These are phyloP conservation scores for Kickxella alabastrina DNA, from an alignment of 192 early-diverging fungal genomes.

Conservation along the genomic window DNA sequence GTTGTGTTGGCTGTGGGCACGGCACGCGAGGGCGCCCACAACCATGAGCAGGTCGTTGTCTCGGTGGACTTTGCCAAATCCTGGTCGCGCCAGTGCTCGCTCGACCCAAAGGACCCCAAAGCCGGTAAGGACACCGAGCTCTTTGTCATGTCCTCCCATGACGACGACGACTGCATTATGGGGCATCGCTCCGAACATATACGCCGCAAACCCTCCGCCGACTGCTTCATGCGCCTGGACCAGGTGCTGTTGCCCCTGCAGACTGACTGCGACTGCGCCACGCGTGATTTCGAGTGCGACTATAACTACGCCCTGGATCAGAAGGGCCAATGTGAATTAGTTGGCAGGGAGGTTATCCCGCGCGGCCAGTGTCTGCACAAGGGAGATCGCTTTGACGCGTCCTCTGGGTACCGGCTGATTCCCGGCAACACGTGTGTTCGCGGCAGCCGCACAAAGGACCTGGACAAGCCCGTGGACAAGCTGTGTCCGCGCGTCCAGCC, in stretches of 20 bases:
- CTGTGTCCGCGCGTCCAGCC: constrained; percentile 47
- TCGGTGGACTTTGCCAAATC: constrained; percentile 69
- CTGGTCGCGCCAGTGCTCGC: constrained; percentile 63
- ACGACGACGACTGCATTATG: constrained; percentile 76
- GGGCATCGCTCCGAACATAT: constrained; percentile 69
- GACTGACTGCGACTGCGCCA: constrained; percentile 70
- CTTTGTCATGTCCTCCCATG: constrained; percentile 29
- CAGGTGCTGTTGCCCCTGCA: constrained; percentile 56
- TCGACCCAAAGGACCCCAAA: constrained; percentile 55
- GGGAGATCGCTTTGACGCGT: constrained; percentile 66
- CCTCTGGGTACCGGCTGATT: constrained; percentile 76
- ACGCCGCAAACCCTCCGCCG: constrained; percentile 69
- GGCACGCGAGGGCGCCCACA: constrained; percentile 16
- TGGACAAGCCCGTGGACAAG: constrained; percentile 59
- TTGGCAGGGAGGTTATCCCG: constrained; percentile 56
- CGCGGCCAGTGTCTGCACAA: constrained; percentile 59
- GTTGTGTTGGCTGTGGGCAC: constrained; percentile 64
- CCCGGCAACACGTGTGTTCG: constrained; percentile 77
- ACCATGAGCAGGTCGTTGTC: constrained; percentile 48
- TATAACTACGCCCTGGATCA: constrained; percentile 64
- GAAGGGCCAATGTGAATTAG: constrained; percentile 58
- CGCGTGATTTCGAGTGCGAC: constrained; percentile 92
- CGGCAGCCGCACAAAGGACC: constrained; percentile 30
- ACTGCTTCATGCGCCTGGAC: constrained; percentile 73
- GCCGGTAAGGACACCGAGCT: constrained; percentile 27